These are phyloP conservation scores for Limonium bicolor DNA, from an alignment of 148 eudicot genomes.

Conservation along the genomic window DNA sequence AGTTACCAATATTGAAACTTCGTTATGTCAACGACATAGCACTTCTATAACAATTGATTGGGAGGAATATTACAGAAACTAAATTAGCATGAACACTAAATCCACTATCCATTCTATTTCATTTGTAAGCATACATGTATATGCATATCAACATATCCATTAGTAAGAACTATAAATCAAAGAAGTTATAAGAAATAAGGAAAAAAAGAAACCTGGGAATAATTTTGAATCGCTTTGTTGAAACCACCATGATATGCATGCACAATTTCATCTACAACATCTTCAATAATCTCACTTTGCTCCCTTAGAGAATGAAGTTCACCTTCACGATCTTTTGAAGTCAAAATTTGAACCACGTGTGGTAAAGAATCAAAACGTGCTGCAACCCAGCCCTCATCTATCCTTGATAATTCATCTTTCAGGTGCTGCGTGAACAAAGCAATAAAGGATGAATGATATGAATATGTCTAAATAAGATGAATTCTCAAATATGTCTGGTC, in stretches of 20 bases:
- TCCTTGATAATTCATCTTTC: constrained; percentile 57
- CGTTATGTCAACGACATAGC: neutral
- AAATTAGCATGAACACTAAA: neutral
- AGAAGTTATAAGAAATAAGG: neutral
- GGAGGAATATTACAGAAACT: neutral
- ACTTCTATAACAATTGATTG: neutral
- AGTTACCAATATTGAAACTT: too few species aligned
- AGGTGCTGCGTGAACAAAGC: constrained; percentile 35
- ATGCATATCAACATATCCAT: neutral
- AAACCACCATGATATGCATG: constrained; percentile 97
- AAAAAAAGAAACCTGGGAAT: constrained; percentile 62
- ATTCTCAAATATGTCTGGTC: neutral
- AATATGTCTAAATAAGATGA: neutral
- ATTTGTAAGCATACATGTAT: neutral
- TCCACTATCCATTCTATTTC: neutral
- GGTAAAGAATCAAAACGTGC: constrained; percentile 92
- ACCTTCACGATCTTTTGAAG: constrained; percentile 83
- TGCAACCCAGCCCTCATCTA: constrained; percentile 90
- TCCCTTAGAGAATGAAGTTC: constrained; percentile 65
- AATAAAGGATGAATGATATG: neutral
- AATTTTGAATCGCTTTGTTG: constrained; percentile 97
- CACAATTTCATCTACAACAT: constrained; percentile 96
- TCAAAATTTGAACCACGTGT: constrained; percentile 87
- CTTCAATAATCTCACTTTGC: constrained; percentile 85
- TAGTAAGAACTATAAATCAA: neutral